Evolutionary conservation across 768 basidiomycete species (phyloP).

Genomic region (Mycena capillaripes): DNA sequence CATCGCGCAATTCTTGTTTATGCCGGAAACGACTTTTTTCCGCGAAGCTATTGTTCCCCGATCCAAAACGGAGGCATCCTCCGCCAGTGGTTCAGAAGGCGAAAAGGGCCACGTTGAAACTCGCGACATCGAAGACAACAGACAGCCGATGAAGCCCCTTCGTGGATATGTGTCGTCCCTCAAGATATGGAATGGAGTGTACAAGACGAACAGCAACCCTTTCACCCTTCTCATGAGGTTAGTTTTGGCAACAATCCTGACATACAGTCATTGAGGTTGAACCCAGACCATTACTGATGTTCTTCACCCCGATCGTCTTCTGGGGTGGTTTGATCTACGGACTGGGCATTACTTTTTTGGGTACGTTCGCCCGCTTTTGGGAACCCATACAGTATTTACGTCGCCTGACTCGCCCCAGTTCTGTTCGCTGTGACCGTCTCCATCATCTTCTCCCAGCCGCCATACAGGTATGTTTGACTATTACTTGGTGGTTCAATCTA

Average conservation of each 20-base stretch:
- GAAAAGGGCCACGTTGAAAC: constrained; percentile 15
- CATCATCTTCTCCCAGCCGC: constrained; percentile 22
- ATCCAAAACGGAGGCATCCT: neutral
- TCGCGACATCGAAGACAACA: neutral
- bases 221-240: constrained; percentile 24
- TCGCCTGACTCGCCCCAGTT: neutral
- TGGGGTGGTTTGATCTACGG: constrained; percentile 23
- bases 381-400: neutral
- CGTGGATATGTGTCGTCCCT: constrained; percentile 19
- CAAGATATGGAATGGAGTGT: constrained; percentile 18
- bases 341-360: constrained; percentile 13
- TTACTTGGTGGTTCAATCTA: neutral
- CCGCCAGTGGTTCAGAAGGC: neutral
- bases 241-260: neutral
- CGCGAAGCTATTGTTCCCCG: constrained; percentile 10
- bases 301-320: constrained; percentile 30
- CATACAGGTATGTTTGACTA: constrained; percentile 7
- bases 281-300: constrained; percentile 16
- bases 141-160: neutral
- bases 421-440: constrained; percentile 29
- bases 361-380: neutral
- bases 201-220: constrained; percentile 9
- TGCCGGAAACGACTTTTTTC: constrained; percentile 30
- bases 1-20: constrained; percentile 22
- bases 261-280: neutral